Evolutionary conservation across 2,329 filamentous ascomycete species (phyloP).

Genomic region (Mollisia scopiformis): DNA sequence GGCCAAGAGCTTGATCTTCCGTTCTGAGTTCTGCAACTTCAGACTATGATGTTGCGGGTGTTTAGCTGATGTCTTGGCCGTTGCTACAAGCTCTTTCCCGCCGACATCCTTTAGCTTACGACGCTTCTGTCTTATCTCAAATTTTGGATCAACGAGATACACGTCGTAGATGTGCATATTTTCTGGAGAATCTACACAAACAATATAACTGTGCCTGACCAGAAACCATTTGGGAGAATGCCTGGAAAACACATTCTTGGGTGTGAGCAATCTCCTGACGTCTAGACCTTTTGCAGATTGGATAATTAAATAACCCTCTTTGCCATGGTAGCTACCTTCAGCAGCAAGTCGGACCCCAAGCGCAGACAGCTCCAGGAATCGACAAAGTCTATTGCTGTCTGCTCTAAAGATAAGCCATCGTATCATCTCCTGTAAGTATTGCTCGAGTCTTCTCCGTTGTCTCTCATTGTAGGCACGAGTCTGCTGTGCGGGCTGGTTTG

Average conservation of each 20-base stretch:
- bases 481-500: constrained; percentile 40
- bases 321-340: constrained; percentile 96
- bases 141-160: constrained; percentile 91
- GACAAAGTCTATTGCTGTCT: constrained; percentile 93
- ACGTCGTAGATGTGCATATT: constrained; percentile 99
- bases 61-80: constrained; percentile 38
- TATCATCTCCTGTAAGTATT: constrained; percentile 91
- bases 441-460: constrained; percentile 84
- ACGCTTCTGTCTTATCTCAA: constrained; percentile 78
- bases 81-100: constrained; percentile 61
- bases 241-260: constrained; percentile 75
- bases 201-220: constrained; percentile 95
- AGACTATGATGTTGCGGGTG: constrained; percentile 77
- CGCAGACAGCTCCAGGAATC: constrained; percentile 93
- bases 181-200: constrained; percentile 97
- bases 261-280: constrained; percentile 79
- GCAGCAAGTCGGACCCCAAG: constrained; percentile 91
- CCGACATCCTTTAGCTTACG: constrained; percentile 55
- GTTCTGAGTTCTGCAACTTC: constrained; percentile 87
- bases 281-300: constrained; percentile 89
- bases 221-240: constrained; percentile 97
- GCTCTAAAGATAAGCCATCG: constrained; percentile 95
- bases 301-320: constrained; percentile 92
- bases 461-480: constrained; percentile 68
- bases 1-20: constrained; percentile 88